Percentiles rank a stretch among this genome's conserved stretches.
phyloP scores from a whole-genome alignment of 208 protist genomes.

The Crithidia bombi region DNA sequence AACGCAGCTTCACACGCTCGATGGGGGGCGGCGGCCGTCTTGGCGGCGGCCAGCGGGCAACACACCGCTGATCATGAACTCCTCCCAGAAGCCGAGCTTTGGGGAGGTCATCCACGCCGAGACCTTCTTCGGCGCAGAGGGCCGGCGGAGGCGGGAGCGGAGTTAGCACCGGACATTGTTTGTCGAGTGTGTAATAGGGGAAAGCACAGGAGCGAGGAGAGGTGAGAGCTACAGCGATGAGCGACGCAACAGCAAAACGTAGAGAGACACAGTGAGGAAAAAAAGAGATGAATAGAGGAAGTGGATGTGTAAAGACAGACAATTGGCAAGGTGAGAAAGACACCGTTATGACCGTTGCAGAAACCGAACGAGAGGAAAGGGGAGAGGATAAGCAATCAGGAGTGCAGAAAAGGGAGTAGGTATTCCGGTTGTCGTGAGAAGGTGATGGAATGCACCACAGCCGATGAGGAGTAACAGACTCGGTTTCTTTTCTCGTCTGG shows the following conservation, averaged over 20 bases:
- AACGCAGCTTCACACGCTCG: slow-evolving; percentile 96
- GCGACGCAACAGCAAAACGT: not conserved
- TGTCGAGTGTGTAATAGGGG: not conserved
- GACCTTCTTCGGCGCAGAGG: slow-evolving; percentile 23
- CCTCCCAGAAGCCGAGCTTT: slow-evolving; percentile 72
- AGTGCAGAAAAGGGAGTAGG: too few species aligned
- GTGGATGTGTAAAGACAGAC: too few species aligned
- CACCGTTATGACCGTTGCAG: too few species aligned
- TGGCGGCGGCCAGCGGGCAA: slow-evolving; percentile 83
- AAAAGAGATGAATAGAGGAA: slow-evolving; percentile 14
- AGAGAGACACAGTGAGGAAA: not conserved
- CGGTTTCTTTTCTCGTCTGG: too few species aligned
- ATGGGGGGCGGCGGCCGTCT: slow-evolving; percentile 95
- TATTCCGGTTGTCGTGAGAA: too few species aligned
- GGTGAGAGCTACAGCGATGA: not conserved
- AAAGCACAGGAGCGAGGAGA: not conserved
- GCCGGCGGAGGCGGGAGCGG: slow-evolving; percentile 23
- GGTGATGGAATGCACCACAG: too few species aligned
- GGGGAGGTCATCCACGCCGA: slow-evolving; percentile 40
- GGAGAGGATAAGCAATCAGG: too few species aligned
- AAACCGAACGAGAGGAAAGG: too few species aligned
- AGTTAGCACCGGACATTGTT: slow-evolving; percentile 35
- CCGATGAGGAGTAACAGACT: too few species aligned
- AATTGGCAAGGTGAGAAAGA: too few species aligned
- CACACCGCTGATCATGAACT: slow-evolving; percentile 88